These are phyloP conservation scores for Apiospora pterosperma DNA, from an alignment of 2,329 filamentous ascomycete species.

Conservation along the genomic window DNA sequence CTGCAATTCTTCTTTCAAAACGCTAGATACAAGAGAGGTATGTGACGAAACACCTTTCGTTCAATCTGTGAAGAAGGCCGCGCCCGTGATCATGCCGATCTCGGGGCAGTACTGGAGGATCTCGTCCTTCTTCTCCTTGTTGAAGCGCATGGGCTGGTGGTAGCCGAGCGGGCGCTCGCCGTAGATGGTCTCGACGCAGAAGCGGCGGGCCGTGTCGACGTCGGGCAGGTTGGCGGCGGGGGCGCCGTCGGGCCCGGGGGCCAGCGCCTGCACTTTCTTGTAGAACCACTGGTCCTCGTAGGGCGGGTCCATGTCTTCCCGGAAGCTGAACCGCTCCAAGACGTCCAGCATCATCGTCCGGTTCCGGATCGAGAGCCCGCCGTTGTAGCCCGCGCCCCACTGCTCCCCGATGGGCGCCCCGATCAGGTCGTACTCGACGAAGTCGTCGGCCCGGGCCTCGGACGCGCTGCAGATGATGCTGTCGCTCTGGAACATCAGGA, in stretches of 20 bases:
- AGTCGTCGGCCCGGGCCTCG: slow-evolving; percentile 28
- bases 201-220: slow-evolving; percentile 19
- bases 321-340: slow-evolving; percentile 12
- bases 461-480: slow-evolving; percentile 32
- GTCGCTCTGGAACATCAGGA: slow-evolving; percentile 37
- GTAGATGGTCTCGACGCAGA: slow-evolving; percentile 28
- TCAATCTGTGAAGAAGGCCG: neutral
- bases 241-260: neutral
- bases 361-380: slow-evolving; percentile 29
- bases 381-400: slow-evolving; percentile 25
- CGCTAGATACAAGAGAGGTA: neutral
- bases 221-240: slow-evolving; percentile 21
- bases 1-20: neutral
- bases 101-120: slow-evolving; percentile 29
- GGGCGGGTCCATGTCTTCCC: slow-evolving; percentile 13
- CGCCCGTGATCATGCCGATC: slow-evolving; percentile 17
- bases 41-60: neutral
- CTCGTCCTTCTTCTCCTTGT: slow-evolving; percentile 19
- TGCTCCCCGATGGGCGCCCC: slow-evolving; percentile 25
- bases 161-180: slow-evolving; percentile 25
- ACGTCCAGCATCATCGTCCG: slow-evolving; percentile 22
- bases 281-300: slow-evolving; percentile 32
- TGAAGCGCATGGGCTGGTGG: slow-evolving; percentile 22
- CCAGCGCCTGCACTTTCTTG: neutral
- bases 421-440: slow-evolving; percentile 31